Evolutionary conservation across 2,329 filamentous ascomycete species (phyloP).

Genomic region (Didymella keratinophila): DNA sequence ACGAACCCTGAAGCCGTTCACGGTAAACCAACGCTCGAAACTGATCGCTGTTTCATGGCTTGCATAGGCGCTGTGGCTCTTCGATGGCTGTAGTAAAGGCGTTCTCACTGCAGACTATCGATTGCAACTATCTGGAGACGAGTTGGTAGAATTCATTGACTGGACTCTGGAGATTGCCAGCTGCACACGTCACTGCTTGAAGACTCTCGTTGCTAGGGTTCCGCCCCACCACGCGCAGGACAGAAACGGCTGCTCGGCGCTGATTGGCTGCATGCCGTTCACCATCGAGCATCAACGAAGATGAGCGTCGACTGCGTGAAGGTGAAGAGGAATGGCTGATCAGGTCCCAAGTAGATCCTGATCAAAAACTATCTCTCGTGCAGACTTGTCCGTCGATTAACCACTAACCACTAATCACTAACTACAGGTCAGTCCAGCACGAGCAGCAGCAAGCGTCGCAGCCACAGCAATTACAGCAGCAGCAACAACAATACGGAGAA

Average conservation of each 20-base stretch:
- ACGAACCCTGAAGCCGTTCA: constrained; percentile 11
- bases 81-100: background rate
- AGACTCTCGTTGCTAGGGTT: constrained; percentile 24
- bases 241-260: background rate
- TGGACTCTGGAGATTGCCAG: background rate
- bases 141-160: too few relatives aligned
- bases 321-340: background rate
- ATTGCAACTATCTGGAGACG: background rate
- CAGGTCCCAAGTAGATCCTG: background rate
- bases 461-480: background rate
- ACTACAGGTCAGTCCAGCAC: background rate
- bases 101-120: background rate
- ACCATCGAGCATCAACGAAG: constrained; percentile 7
- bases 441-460: background rate
- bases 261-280: constrained; percentile 8
- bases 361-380: background rate
- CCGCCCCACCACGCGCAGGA: constrained; percentile 19
- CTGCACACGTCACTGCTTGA: constrained; percentile 11
- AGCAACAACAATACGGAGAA: background rate
- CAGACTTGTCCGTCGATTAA: background rate
- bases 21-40: constrained; percentile 5
- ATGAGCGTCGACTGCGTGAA: background rate
- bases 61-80: constrained; percentile 9
- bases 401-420: background rate
- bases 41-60: constrained; percentile 13